These are phyloP conservation scores for Quaeritorhiza haematococci DNA, from an alignment of 371 early-diverging fungal species.

Conservation along the genomic window DNA sequence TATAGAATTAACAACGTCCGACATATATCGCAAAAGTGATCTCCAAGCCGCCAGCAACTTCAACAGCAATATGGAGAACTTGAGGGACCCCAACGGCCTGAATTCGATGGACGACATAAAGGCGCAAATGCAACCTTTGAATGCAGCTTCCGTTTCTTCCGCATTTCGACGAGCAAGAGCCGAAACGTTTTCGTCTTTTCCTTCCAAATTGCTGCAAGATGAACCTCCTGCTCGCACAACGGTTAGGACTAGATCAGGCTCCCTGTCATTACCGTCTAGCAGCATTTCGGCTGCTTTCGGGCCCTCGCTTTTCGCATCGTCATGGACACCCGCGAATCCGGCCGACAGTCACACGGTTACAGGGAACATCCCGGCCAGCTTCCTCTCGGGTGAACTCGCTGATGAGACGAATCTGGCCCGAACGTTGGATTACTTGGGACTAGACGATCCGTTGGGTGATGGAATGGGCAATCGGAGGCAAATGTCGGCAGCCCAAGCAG, in stretches of 20 bases:
- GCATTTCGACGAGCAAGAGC: constrained; percentile 62
- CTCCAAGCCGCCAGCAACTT: no score
- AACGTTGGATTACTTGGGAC: constrained; percentile 68
- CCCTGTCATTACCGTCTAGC: constrained; percentile 51
- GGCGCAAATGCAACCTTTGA: neutral
- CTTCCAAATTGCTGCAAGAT: constrained; percentile 39
- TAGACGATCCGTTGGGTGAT: constrained; percentile 56
- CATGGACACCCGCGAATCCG: constrained; percentile 51
- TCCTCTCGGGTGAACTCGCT: constrained; percentile 26
- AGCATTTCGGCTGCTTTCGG: constrained; percentile 54
- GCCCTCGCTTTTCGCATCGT: constrained; percentile 55
- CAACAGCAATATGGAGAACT: neutral
- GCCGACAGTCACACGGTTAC: constrained; percentile 31
- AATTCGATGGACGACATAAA: neutral
- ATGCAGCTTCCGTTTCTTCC: constrained; percentile 9
- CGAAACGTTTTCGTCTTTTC: constrained; percentile 71
- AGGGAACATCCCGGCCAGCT: constrained; percentile 53
- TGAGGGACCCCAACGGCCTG: neutral
- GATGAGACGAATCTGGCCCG: constrained; percentile 61
- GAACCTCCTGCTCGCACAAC: constrained; percentile 22
- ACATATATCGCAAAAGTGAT: no score
- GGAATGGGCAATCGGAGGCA: constrained; percentile 9
- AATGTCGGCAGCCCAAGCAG: constrained; percentile 29
- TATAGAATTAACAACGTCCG: neutral
- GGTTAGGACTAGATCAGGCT: constrained; percentile 38